A percentile compares a stretch with the other conserved stretches of the same genome.
Conservation (phyloP, 495 filamentous ascomycete genomes). For the Podospora australis region DNA sequence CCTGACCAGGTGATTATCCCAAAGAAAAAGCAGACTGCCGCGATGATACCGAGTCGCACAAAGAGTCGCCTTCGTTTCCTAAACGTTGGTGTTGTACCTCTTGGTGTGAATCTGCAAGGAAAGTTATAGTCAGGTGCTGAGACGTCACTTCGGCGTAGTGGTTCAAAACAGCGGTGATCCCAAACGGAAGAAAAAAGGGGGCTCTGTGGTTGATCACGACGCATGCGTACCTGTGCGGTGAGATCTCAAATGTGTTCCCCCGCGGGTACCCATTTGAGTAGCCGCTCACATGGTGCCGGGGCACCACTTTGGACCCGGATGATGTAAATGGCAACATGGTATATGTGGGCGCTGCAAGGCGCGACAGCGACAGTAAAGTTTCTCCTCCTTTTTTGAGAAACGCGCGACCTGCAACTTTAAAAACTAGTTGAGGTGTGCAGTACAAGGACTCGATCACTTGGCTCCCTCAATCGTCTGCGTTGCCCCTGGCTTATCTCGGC, state of each 20-base stretch:
- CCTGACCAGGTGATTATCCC: conserved; percentile 60
- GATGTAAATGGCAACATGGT: conserved; percentile 39
- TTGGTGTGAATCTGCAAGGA: conserved; percentile 70
- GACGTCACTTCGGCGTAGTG: not conserved
- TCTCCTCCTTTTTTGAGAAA: conserved; percentile 7
- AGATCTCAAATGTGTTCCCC: conserved; percentile 70
- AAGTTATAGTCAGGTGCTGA: no score
- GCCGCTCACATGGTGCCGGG: conserved; percentile 55
- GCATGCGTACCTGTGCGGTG: conserved; percentile 71
- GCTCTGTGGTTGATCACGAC: not conserved
- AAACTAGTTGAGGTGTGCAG: not conserved
- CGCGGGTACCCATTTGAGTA: conserved; percentile 76
- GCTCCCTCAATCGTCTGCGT: not conserved
- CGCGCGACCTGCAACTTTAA: conserved; percentile 4
- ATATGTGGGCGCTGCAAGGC: conserved; percentile 7
- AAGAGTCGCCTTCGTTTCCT: conserved; percentile 70
- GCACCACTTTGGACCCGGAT: conserved; percentile 48
- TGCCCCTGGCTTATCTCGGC: not conserved
- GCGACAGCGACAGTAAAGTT: conserved; percentile 7
- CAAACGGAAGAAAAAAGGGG: not conserved
- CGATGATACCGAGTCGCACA: conserved; percentile 52
- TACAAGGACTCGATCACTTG: no score
- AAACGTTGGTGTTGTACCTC: conserved; percentile 61
- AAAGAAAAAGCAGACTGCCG: conserved; percentile 49
- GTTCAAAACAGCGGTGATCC: not conserved